Evolutionary conservation across 306 rosid genomes (phyloP).

Genomic region (Inga laurina): DNA sequence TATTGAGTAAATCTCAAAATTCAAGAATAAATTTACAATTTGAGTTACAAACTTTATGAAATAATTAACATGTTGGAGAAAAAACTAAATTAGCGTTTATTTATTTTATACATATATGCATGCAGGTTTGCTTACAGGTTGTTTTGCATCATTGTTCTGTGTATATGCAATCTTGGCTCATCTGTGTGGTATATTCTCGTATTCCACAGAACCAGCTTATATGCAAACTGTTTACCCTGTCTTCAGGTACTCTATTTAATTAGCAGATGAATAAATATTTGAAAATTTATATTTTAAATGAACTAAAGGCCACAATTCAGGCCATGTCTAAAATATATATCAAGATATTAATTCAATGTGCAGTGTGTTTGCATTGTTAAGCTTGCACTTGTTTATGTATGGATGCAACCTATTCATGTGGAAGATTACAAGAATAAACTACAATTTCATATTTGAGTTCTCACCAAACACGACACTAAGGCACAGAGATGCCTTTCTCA

Average conservation of each 20-base stretch:
- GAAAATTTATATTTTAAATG: neutral
- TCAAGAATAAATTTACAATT: neutral
- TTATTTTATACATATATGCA: neutral
- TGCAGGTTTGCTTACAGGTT: conserved; percentile 89
- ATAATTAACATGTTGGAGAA: neutral
- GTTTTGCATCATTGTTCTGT: conserved; percentile 78
- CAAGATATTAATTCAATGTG: conserved; percentile 7
- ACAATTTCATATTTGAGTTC: conserved; percentile 90
- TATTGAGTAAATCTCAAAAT: neutral
- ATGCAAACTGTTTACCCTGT: conserved; percentile 78
- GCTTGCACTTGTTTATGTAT: conserved; percentile 88
- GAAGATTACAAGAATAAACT: conserved; percentile 73
- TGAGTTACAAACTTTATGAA: neutral
- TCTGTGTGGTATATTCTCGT: conserved; percentile 74
- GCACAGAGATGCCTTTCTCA: conserved; percentile 80
- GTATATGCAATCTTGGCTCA: conserved; percentile 82
- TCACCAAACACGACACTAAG: conserved; percentile 64
- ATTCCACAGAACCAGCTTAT: conserved; percentile 46
- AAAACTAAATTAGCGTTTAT: neutral
- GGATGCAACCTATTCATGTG: conserved; percentile 93
- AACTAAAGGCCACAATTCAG: no score
- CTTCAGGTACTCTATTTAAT: conserved; percentile 59
- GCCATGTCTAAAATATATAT: neutral
- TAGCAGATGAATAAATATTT: neutral
- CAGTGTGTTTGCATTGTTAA: conserved; percentile 82